Evolutionary conservation across 169 alveolate species (phyloP).

Genomic region (Plasmodium gallinaceum): DNA sequence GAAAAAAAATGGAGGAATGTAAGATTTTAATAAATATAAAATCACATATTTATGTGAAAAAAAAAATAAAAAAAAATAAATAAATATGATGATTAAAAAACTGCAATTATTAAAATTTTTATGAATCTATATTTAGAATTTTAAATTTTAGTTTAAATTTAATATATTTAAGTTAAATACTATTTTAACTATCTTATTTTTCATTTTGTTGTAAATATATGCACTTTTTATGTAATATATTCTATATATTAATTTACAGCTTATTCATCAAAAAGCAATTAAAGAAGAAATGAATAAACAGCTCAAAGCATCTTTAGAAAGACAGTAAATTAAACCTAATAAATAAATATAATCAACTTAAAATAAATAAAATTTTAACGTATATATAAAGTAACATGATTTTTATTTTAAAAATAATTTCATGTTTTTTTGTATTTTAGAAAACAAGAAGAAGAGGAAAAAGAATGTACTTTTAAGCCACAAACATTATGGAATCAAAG

Average conservation of each 20-base stretch:
- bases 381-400: neutral
- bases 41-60: too few relatives aligned
- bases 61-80: too few relatives aligned
- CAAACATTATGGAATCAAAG: constrained; percentile 73
- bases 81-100: neutral
- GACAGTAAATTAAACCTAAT: constrained; percentile 35
- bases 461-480: constrained; percentile 72
- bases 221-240: neutral
- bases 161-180: too few relatives aligned
- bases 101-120: neutral
- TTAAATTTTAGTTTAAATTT: too few relatives aligned
- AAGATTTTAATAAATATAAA: neutral
- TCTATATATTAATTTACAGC: constrained; percentile 10
- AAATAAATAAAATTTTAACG: neutral
- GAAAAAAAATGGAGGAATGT: constrained; percentile 73
- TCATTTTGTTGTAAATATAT: neutral
- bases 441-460: constrained; percentile 70
- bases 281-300: constrained; percentile 71
- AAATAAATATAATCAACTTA: neutral
- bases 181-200: neutral
- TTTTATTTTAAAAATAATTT: neutral
- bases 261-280: constrained; percentile 70
- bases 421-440: constrained; percentile 10
- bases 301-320: constrained; percentile 64
- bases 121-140: too few relatives aligned